Conservation (phyloP, 345 rosid genomes). For the Gossypioides kirkii region DNA sequence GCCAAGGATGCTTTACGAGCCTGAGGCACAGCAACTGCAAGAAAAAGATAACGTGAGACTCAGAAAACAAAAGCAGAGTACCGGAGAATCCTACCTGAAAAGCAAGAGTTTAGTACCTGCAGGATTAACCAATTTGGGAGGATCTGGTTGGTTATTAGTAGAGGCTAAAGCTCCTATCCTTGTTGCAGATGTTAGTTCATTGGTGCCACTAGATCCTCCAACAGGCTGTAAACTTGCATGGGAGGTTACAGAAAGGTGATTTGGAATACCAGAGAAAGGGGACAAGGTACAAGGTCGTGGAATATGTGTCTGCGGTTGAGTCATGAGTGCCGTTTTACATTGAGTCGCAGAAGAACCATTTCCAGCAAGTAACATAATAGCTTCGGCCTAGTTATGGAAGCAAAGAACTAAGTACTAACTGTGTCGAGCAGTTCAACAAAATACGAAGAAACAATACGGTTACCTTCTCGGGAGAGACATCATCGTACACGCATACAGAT, state of each 20-base stretch:
- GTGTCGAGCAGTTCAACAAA: not conserved
- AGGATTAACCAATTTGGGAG: slow-evolving; percentile 29
- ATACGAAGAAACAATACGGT: not conserved
- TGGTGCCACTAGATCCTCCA: slow-evolving; percentile 37
- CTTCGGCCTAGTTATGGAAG: slow-evolving; percentile 53
- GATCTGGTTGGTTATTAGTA: slow-evolving; percentile 22
- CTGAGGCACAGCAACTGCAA: slow-evolving; percentile 63
- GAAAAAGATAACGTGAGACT: not conserved
- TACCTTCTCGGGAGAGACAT: slow-evolving; percentile 69
- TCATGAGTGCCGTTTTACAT: slow-evolving; percentile 28
- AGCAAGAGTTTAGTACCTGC: slow-evolving; percentile 31
- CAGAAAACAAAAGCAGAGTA: not conserved
- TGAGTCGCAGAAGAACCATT: slow-evolving; percentile 43
- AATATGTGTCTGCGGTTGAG: slow-evolving; percentile 33
- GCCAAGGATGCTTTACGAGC: slow-evolving; percentile 84
- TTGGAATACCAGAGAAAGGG: slow-evolving; percentile 27
- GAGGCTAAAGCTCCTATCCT: slow-evolving; percentile 29
- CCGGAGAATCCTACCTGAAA: not conserved
- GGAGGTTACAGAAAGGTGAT: slow-evolving; percentile 43
- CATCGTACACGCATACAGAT: slow-evolving; percentile 62
- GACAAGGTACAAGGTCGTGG: slow-evolving; percentile 29
- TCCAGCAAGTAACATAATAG: slow-evolving; percentile 75
- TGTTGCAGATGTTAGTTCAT: slow-evolving; percentile 26
- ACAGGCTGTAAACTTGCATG: slow-evolving; percentile 27
- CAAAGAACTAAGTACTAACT: slow-evolving; percentile 18